Evolutionary conservation across 1,139 yeast genomes (phyloP).

Genomic region (Taiozyma sp.): DNA sequence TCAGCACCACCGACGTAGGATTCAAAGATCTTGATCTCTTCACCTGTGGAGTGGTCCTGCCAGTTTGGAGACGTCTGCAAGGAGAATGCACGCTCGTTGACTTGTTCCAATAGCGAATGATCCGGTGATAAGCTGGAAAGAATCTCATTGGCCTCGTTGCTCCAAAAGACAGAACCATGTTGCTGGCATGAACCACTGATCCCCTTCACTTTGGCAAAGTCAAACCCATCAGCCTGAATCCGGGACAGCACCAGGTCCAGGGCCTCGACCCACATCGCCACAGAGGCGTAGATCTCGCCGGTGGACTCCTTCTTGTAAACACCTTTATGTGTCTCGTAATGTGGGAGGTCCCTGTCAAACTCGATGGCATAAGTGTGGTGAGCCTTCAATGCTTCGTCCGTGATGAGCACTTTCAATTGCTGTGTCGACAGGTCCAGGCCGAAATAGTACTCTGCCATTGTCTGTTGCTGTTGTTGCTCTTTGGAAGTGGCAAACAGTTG

Average conservation of each 20-base stretch:
- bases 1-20: slow-evolving; percentile 58
- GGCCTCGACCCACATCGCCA: slow-evolving; percentile 86
- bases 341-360: slow-evolving; percentile 61
- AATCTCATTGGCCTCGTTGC: slow-evolving; percentile 38
- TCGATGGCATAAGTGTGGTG: slow-evolving; percentile 60
- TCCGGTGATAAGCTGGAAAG: slow-evolving; percentile 31
- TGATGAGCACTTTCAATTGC: slow-evolving; percentile 74
- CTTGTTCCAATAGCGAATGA: slow-evolving; percentile 38
- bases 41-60: slow-evolving; percentile 89
- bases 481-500: neutral
- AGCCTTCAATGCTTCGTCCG: slow-evolving; percentile 49
- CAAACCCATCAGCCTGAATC: slow-evolving; percentile 50
- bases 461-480: neutral
- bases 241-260: slow-evolving; percentile 57
- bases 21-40: slow-evolving; percentile 64
- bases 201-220: slow-evolving; percentile 57
- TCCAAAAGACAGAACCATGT: slow-evolving; percentile 88
- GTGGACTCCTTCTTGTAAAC: slow-evolving; percentile 50
- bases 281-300: slow-evolving; percentile 71
- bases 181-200: slow-evolving; percentile 90
- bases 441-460: slow-evolving; percentile 25
- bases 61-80: slow-evolving; percentile 78
- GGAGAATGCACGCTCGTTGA: slow-evolving; percentile 48
- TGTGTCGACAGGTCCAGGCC: slow-evolving; percentile 92
- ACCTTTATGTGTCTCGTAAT: slow-evolving; percentile 66